Base-by-base conservation (phyloP, 1,284 basidiomycete species). In the Vanrija humicola region DNA sequence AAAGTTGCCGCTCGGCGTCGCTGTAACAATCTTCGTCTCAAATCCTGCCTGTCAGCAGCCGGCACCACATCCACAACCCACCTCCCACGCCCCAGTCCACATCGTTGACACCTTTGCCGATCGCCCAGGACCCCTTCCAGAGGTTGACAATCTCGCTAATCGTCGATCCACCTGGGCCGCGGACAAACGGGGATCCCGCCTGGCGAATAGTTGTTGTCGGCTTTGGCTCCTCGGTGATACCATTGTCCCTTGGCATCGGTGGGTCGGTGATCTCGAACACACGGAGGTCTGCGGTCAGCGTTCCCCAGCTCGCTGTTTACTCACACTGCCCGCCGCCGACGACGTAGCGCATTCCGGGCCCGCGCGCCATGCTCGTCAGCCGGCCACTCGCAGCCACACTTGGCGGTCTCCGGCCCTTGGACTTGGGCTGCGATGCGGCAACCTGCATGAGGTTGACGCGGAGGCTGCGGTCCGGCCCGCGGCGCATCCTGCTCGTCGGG, bases 1-100 rank as follows among this genome's bases (percentile, higher is more conserved):
- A 43, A 92, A 81, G 62, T 90, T 89, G 0, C 90, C 90, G 62
- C 88, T 89, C 8, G 86, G 80, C 5, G 87, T 87, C 58, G 89
- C 89, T 1, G 89, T 91, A 38, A 90, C 74, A 51, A 93, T 83
- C 76, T 91, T 92, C 69, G 84, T 85, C 64, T 80, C 84, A 74
- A 84, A 89, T 12, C 75, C 89, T 92, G 50, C 10, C 9, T 23
- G 21, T 3, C n/a, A 29, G 55, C 50, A 50, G 50, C 23, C 28
- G 5, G 10, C 18, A 6, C 39, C 23, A 23, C 6, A 23, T 40
- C 28, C 6, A 23, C n/a, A 29, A 82, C 86, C 65, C 66, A 90
- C 89, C 75, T 53, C 85, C 87, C 59, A 82, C 80, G 38, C 85
- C 87, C 90, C 90, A 93, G 38, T 83, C 86, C 15, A 91, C 83